Conservation (phyloP, 2,329 filamentous ascomycete genomes). For the Fusarium liriodendri region DNA sequence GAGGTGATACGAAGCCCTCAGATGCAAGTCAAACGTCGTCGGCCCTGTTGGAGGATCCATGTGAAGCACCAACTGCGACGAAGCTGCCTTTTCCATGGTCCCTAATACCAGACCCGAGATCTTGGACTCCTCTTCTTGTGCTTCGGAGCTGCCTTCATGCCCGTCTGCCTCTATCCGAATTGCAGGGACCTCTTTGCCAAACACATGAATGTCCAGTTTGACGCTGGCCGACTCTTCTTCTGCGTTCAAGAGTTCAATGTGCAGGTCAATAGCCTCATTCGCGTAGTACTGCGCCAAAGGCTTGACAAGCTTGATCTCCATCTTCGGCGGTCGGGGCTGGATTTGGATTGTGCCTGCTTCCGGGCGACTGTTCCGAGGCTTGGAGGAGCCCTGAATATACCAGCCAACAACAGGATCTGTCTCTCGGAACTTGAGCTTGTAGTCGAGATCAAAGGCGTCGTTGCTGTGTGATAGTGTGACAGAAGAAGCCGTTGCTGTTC, state of each 20-base stretch:
- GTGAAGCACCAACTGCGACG: constrained; percentile 57
- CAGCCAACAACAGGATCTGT: constrained; percentile 59
- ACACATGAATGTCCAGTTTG: constrained; percentile 75
- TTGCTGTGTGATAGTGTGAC: constrained; percentile 73
- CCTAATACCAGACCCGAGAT: constrained; percentile 58
- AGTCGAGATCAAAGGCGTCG: constrained; percentile 74
- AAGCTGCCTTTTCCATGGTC: constrained; percentile 59
- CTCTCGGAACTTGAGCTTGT: constrained; percentile 66
- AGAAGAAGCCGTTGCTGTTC: constrained; percentile 75
- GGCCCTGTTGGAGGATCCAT: constrained; percentile 63
- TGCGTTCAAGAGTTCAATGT: constrained; percentile 79
- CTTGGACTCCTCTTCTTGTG: constrained; percentile 55
- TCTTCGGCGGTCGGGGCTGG: constrained; percentile 89
- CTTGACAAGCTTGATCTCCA: constrained; percentile 77
- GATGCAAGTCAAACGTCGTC: constrained; percentile 73
- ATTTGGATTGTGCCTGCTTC: constrained; percentile 73
- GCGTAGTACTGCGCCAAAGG: constrained; percentile 82
- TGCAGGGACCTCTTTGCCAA: constrained; percentile 66
- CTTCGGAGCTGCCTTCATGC: constrained; percentile 48
- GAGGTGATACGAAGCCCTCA: constrained; percentile 83
- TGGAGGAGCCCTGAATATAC: constrained; percentile 58
- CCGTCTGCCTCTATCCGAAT: constrained; percentile 56
- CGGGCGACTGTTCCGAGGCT: constrained; percentile 59
- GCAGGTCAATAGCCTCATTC: constrained; percentile 78
- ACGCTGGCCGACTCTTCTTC: constrained; percentile 84